Evolutionary conservation across 2,329 filamentous ascomycete genomes (phyloP), one percentile per base, ranked within the genome.

Genomic region (Ascochyta viciae-villosae): DNA sequence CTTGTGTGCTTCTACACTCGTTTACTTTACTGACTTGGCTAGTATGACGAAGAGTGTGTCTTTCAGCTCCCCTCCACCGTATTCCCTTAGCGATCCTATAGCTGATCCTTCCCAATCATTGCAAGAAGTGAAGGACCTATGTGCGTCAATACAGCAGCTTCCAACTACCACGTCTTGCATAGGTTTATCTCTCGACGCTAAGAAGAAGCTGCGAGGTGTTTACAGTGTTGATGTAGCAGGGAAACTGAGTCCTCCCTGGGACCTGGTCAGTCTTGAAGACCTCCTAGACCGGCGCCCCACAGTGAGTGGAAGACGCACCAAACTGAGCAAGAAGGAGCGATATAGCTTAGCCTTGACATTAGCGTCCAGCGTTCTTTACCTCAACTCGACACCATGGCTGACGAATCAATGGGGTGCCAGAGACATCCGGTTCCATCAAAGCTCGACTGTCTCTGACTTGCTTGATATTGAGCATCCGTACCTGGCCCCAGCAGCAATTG

Each of bases 351-450:
- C 74, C 19, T 63, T 76, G 27, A 76, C 72, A 1, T 58, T 76
- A 10, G 74, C 74, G 16, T 73, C 70, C 2, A 74, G 67, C 22
- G 67, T 73, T 6, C 62, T 76, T 4, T 74, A 75, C 43, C 65
- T 76, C 8, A 70, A 74, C 47, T 67, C 72, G 0, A 76, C 74
- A 1, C 72, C 73, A 3, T 76, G 74, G 74, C 68, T 76, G 7
- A 62, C 59, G 4, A 69, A 72, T 35, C 65, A 74, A 13, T 76
- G 73, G 71, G 63, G 65, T 12, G 62, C 67, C 8, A 70, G 65
- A 44, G 71, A 76, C 39, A 74, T 76, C 23, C 29, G 70, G 5
- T 76, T 76, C 48, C 66, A 73, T 42, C 66, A 60, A 40, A 64
- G 60, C 16, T 51, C 54, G 1, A 45, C 57, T 8, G 50, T 65